phyloP scores from a whole-genome alignment of 2,329 filamentous ascomycete genomes.

The Juglanconis sp. region DNA sequence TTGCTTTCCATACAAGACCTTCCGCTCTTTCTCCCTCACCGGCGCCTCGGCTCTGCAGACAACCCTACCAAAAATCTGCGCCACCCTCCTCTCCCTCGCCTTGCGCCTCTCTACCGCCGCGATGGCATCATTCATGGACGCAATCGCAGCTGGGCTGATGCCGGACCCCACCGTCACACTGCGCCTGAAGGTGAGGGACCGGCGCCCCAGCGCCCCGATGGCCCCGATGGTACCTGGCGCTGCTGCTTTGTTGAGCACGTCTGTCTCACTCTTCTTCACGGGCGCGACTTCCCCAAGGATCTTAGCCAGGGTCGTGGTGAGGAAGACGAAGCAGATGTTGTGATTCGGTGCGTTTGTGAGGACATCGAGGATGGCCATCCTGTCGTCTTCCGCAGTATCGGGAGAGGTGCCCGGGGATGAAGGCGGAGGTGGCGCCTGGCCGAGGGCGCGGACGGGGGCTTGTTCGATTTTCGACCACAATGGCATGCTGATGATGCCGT shows the following conservation, averaged over 20 bases:
- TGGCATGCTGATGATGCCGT: slow-evolving; percentile 70
- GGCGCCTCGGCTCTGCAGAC: slow-evolving; percentile 52
- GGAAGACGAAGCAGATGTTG: slow-evolving; percentile 85
- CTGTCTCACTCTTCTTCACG: slow-evolving; percentile 34
- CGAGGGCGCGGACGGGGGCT: slow-evolving; percentile 30
- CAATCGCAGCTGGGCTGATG: slow-evolving; percentile 21
- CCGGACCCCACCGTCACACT: slow-evolving; percentile 16
- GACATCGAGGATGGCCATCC: slow-evolving; percentile 64
- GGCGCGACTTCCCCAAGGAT: slow-evolving; percentile 47
- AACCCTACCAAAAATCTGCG: slow-evolving; percentile 61
- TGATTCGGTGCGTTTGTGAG: slow-evolving; percentile 70
- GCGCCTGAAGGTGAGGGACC: slow-evolving; percentile 46
- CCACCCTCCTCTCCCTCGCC: slow-evolving; percentile 58
- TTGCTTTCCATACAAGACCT: slow-evolving; percentile 60
- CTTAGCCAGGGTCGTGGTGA: slow-evolving; percentile 70
- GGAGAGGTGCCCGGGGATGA: slow-evolving; percentile 27
- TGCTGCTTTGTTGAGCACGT: slow-evolving; percentile 28
- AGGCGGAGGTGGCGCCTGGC: slow-evolving; percentile 35
- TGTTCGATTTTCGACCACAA: slow-evolving; percentile 70
- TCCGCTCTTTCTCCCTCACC: slow-evolving; percentile 52
- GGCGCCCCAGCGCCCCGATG: slow-evolving; percentile 32
- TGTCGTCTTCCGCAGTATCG: slow-evolving; percentile 39
- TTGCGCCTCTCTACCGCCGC: slow-evolving; percentile 52
- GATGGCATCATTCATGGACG: slow-evolving; percentile 25
- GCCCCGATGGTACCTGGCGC: slow-evolving; percentile 13